Base-by-base conservation (phyloP, 2,329 filamentous ascomycete genomes). In the Botryotinia globosa region DNA sequence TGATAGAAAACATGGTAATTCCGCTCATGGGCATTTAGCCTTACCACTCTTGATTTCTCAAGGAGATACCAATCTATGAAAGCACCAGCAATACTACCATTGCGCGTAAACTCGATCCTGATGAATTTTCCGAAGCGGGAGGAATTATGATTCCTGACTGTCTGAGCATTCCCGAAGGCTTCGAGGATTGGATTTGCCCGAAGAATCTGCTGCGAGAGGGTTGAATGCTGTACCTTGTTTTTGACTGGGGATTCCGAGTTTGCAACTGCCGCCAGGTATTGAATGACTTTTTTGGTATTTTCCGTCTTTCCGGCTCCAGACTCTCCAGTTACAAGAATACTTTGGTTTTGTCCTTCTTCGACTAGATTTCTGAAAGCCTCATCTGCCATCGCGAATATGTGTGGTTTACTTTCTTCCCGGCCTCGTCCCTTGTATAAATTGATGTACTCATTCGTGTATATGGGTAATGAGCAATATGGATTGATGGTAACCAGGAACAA, bases 1-100 rank as follows among this genome's bases (percentile, higher is more conserved):
- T 99, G 97, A 80, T 99, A 99, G 82, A 99, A 99, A 72, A 99
- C 87, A 81, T 99, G 96, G 81, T 99, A 99, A 79, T 97, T 99
- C 71, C 96, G 90, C 83, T 99, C 96, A 72, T 94, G 92, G 0
- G 88, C 81, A 79, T 97, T 97, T 74, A 97, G 89, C 59, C 91
- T 91, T 32, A 99, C 95, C 12, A 99, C 96, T 77, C 96, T 89
- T n/a, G 96, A 99, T 82, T 99, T 99, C 80, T 99, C 96, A 22
- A 99, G 85, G 0, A 99, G 86, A 82, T 98, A 99, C 96, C 96
- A 99, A 81, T 99, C 94, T 76, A 99, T 98, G 83, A 94, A 98
- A 34, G 96, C 96, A 51, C 97, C 97, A 6, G 92, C 92, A 76
- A 99, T 99, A 71, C 96, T 92, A 42, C 97, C 97, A 51, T 89